Conservation (phyloP, 73 alveolate species). For the Uronychia setigera region DNA sequence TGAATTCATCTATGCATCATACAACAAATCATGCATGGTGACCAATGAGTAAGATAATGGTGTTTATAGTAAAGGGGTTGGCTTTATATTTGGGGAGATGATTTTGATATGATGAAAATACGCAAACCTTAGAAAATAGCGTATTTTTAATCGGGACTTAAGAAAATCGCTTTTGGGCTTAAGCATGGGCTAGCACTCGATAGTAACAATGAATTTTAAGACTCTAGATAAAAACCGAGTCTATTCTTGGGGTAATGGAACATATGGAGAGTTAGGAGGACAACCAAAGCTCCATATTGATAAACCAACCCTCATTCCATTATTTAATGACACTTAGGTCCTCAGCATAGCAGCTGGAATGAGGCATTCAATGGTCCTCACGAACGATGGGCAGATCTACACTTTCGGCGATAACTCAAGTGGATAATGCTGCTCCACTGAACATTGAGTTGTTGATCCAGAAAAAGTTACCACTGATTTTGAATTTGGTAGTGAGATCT, state of each 20-base stretch:
- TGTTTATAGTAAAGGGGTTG: background rate
- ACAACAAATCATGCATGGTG: background rate
- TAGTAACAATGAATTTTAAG: background rate
- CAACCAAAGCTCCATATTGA: background rate
- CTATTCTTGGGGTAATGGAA: slow-evolving; percentile 23
- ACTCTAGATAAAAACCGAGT: background rate
- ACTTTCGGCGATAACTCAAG: slow-evolving; percentile 11
- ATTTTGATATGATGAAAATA: background rate
- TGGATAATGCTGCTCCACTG: background rate
- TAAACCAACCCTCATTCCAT: background rate
- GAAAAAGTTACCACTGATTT: background rate
- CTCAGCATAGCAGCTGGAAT: background rate
- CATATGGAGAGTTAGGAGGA: slow-evolving; percentile 14
- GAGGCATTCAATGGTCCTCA: background rate
- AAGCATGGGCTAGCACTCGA: slow-evolving; percentile 12
- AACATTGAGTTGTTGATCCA: background rate
- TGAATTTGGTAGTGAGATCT: background rate
- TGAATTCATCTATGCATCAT: background rate
- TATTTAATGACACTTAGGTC: background rate
- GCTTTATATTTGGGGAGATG: slow-evolving; percentile 6
- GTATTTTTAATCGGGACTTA: background rate
- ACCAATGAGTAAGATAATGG: background rate
- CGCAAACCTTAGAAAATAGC: background rate
- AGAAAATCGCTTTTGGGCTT: background rate
- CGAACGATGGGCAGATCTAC: background rate